Conservation (phyloP, 2,329 filamentous ascomycete species). For the Curvularia hawaiiensis region DNA sequence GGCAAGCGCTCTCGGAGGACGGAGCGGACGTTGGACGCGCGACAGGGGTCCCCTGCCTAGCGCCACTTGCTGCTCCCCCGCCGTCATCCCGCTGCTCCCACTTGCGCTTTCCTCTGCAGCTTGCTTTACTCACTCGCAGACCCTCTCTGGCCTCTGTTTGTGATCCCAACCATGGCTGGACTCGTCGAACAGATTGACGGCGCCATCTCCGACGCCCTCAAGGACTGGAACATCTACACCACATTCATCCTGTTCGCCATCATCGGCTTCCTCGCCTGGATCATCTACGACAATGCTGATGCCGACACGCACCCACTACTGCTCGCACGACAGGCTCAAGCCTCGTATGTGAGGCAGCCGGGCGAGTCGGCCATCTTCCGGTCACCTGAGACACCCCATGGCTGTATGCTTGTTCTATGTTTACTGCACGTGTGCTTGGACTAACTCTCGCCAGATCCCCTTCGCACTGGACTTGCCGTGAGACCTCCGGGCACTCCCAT, state of each 20-base stretch:
- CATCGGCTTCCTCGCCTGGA: conserved; percentile 70
- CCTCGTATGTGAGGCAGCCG: conserved; percentile 78
- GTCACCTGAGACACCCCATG: conserved; percentile 82
- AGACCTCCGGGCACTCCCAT: conserved; percentile 79
- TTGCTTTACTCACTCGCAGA: background rate
- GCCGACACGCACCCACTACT: conserved; percentile 92
- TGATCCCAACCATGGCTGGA: conserved; percentile 43
- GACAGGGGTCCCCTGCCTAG: conserved; percentile 12
- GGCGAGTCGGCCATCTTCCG: conserved; percentile 87
- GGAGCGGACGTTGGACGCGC: background rate
- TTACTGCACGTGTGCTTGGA: background rate
- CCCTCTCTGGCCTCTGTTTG: background rate
- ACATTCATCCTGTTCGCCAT: conserved; percentile 72
- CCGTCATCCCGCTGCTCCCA: conserved; percentile 12
- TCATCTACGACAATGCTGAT: conserved; percentile 72
- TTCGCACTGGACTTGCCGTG: conserved; percentile 63
- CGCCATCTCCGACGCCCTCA: conserved; percentile 69
- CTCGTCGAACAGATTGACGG: conserved; percentile 73
- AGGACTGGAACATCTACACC: conserved; percentile 83
- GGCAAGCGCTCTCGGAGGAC: conserved; percentile 10
- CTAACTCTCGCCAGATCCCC: conserved; percentile 41
- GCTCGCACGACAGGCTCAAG: conserved; percentile 80
- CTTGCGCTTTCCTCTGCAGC: background rate
- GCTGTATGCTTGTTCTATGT: conserved; percentile 53
- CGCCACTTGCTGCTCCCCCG: conserved; percentile 12